A percentile compares a stretch with the other conserved stretches of the same genome.
These are phyloP conservation scores for Catharanthus roseus DNA, from an alignment of 257 asterid genomes.

Conservation along the genomic window DNA sequence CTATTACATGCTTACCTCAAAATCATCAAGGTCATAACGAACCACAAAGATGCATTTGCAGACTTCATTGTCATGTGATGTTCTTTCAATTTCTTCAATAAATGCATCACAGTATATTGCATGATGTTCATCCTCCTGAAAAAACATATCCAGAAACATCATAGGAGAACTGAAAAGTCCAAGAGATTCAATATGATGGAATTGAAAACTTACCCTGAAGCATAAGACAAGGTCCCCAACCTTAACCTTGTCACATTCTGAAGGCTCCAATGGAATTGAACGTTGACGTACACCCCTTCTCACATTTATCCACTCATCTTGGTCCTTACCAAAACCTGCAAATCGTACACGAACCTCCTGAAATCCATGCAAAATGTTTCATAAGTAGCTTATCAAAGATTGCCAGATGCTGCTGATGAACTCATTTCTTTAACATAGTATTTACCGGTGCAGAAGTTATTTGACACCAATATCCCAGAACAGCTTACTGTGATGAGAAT, in stretches of 20 bases:
- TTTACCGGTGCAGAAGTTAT: background rate
- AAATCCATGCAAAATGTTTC: background rate
- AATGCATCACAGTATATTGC: conserved; percentile 65
- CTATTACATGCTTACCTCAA: conserved; percentile 45
- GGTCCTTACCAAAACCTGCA: conserved; percentile 66
- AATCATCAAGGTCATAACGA: conserved; percentile 45
- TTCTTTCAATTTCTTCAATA: conserved; percentile 47
- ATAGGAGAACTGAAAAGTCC: background rate
- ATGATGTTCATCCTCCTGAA: conserved; percentile 51
- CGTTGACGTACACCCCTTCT: conserved; percentile 62
- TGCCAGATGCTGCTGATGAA: background rate
- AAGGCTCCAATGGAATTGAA: conserved; percentile 69
- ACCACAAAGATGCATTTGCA: conserved; percentile 70
- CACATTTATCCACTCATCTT: conserved; percentile 89
- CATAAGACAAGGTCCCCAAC: conserved; percentile 80
- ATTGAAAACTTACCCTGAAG: conserved; percentile 57
- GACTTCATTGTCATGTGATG: conserved; percentile 30
- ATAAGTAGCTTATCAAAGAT: background rate
- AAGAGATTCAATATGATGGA: background rate
- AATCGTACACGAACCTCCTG: conserved; percentile 85
- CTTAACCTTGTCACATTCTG: conserved; percentile 59
- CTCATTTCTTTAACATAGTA: background rate
- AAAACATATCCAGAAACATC: background rate
- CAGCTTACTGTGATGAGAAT: background rate
- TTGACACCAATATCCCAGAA: background rate